Conservation (phyloP, 345 rosid species). For the Salix udensis region DNA sequence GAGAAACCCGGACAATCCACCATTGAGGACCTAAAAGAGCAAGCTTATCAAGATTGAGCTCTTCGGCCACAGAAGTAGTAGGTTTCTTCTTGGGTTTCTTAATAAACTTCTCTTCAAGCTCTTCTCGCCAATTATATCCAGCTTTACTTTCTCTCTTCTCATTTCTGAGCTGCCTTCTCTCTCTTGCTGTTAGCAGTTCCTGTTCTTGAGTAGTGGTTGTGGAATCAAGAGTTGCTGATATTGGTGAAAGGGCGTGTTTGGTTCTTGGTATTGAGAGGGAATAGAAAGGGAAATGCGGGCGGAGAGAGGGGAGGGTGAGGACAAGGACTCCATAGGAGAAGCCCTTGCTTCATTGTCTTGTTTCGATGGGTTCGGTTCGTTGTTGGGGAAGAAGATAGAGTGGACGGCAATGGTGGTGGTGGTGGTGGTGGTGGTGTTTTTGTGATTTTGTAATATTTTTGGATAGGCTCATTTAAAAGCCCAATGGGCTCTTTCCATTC, state of each 20-base stretch:
- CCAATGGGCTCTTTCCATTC: not conserved
- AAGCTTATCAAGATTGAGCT: constrained; percentile 67
- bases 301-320: constrained; percentile 16
- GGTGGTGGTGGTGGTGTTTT: not conserved
- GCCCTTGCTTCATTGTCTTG: constrained; percentile 54
- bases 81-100: constrained; percentile 67
- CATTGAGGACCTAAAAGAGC: constrained; percentile 70
- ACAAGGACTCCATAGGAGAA: constrained; percentile 65
- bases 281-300: constrained; percentile 26
- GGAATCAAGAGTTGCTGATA: constrained; percentile 46
- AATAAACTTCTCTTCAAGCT: constrained; percentile 67
- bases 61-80: constrained; percentile 44
- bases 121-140: constrained; percentile 74
- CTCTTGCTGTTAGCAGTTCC: constrained; percentile 59
- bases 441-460: not conserved
- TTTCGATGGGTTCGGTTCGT: not conserved
- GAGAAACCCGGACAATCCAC: constrained; percentile 69
- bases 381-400: not conserved
- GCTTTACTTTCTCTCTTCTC: constrained; percentile 61
- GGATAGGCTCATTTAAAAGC: not conserved
- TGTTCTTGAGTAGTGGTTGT: constrained; percentile 20
- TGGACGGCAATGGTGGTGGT: not conserved
- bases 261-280: constrained; percentile 16
- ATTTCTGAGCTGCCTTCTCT: constrained; percentile 80
- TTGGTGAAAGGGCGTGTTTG: constrained; percentile 14